Conservation (phyloP, 352 stramenopile species). For the Thalassiosira oceanica region DNA sequence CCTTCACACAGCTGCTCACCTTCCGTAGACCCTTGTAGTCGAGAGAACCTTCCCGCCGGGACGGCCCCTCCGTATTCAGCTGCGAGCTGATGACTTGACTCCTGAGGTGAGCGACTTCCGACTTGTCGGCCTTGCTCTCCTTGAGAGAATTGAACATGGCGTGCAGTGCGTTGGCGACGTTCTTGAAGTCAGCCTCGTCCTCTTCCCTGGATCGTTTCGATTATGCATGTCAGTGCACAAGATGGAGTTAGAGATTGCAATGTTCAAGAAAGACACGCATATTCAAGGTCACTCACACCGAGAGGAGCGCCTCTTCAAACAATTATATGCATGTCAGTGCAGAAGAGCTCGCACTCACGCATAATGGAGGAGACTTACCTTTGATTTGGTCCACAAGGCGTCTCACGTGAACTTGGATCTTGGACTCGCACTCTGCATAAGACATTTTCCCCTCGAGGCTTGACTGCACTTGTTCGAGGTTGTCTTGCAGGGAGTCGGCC, state of each 20-base stretch:
- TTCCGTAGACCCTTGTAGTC: slow-evolving; percentile 23
- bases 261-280: no score
- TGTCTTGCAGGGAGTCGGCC: slow-evolving; percentile 5
- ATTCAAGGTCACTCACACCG: no score
- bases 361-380: no score
- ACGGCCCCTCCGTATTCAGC: slow-evolving; percentile 1
- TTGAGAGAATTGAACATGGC: slow-evolving; percentile 27
- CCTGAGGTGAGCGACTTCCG: slow-evolving; percentile 11
- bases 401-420: slow-evolving; percentile 22
- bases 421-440: slow-evolving; percentile 19
- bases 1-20: no score
- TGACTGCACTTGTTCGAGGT: slow-evolving; percentile 13
- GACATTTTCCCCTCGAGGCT: slow-evolving; percentile 14
- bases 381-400: slow-evolving; percentile 35
- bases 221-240: no score
- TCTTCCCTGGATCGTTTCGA: slow-evolving; percentile 24
- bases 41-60: no score
- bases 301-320: no score
- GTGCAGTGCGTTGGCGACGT: slow-evolving; percentile 24
- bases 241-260: no score
- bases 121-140: slow-evolving; percentile 34
- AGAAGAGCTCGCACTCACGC: no score
- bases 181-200: slow-evolving; percentile 36
- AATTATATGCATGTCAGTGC: no score
- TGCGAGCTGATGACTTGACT: slow-evolving; percentile 18